Evolutionary conservation across 768 basidiomycete genomes (phyloP), one percentile per base, ranked within the genome.

Genomic region (Agrocybe chaxingu): DNA sequence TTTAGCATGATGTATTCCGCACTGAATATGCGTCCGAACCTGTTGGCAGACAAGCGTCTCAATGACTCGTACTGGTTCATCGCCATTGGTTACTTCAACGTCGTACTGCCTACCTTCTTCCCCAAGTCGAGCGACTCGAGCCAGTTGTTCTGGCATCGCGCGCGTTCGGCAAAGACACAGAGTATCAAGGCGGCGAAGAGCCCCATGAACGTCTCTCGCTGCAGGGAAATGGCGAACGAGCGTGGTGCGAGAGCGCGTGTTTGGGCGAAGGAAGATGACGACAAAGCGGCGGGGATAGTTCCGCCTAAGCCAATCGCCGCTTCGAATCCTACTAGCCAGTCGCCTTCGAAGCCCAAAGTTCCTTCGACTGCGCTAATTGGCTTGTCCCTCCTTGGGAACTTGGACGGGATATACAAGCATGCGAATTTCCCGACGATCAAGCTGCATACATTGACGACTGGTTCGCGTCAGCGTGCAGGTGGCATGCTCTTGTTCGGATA

Each of bases 401-500:
- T 92, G 47, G 89, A 92, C 62, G 85, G 80, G 3, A 87, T 85
- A 30, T 93, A 92, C 70, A 81, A 84, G 55, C 89, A 91, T 62
- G 67, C 73, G 8, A 55, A 66, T 1, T 91, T 79, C 68, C 75
- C 78, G n/a, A 57, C 66, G 3, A 67, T 91, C 52, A 65, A 76
- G 63, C 71, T 92, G 13, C 81, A 88, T 56, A 84, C 84, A 3
- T 72, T 94, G 32, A 92, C 87, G 24, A 92, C 91, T 1, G 91
- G 89, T 2, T 89, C 87, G 6, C 77, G 91, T n/a, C 90, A 92
- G 62, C 80, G 89, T 3, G 62, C 78, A 0, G 82, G 88, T 8
- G 89, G 82, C 2, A 84, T 92, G 81, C 72, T 94, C 35, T 66
- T 94, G n/a, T 91, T 93, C 52, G 85, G 85, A 3, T 88, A 87